phyloP scores from a whole-genome alignment of 169 alveolate species.

The Perkinsus olseni region DNA sequence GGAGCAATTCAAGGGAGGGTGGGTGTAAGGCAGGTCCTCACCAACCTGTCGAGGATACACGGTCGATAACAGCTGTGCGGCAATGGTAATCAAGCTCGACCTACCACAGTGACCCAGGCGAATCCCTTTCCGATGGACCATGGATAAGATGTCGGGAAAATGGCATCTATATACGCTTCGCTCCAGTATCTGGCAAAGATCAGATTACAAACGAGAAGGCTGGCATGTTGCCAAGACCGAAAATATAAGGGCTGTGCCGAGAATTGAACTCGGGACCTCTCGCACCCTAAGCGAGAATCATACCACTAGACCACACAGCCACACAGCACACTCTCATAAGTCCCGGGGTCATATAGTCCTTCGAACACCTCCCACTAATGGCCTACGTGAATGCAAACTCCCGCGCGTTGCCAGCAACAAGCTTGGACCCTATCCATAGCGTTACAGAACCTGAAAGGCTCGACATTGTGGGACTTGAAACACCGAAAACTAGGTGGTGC shows the following conservation, averaged over 20 bases:
- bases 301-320: constrained; percentile 89
- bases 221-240: background rate
- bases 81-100: too few species aligned
- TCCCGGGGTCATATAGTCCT: background rate
- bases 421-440: background rate
- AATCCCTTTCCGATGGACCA: background rate
- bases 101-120: background rate
- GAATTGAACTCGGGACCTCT: constrained; percentile 98
- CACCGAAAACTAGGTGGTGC: background rate
- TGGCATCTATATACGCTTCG: background rate
- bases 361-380: background rate
- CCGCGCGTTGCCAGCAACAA: background rate
- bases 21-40: background rate
- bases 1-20: background rate
- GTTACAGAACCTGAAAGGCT: background rate
- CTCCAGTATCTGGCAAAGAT: background rate
- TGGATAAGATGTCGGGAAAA: background rate
- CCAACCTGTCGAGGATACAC: background rate
- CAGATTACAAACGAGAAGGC: background rate
- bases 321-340: background rate
- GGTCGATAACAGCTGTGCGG: background rate
- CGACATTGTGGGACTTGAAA: background rate
- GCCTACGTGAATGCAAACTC: background rate
- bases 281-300: constrained; percentile 98
- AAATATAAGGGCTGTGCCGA: constrained; percentile 82